Evolutionary conservation across 805 yeast genomes (phyloP).

Genomic region (Trichomonascus vanleenenianus): DNA sequence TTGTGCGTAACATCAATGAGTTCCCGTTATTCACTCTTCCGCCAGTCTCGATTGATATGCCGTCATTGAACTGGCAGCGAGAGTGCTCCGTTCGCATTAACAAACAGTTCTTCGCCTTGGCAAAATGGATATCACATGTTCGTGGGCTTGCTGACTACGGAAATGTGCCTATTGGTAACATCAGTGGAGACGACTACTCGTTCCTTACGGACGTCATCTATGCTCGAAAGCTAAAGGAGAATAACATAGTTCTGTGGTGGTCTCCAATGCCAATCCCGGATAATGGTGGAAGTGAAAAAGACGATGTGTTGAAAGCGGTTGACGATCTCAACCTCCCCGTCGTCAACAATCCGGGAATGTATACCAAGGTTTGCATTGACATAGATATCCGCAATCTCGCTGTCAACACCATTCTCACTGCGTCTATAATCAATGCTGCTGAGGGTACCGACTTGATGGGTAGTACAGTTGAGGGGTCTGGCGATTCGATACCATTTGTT

Average conservation of each 20-base stretch:
- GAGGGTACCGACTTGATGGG: constrained; percentile 77
- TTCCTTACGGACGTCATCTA: constrained; percentile 79
- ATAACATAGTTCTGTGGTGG: constrained; percentile 88
- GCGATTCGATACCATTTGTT: constrained; percentile 41
- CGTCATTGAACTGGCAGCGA: constrained; percentile 78
- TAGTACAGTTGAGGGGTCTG: constrained; percentile 20
- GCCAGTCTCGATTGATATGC: constrained; percentile 35
- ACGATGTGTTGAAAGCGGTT: constrained; percentile 39
- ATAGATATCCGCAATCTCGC: constrained; percentile 70
- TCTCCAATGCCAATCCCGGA: constrained; percentile 73
- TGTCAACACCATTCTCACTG: constrained; percentile 78
- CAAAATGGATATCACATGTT: constrained; percentile 64
- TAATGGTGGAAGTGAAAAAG: constrained; percentile 73
- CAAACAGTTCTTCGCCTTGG: constrained; percentile 64
- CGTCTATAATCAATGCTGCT: constrained; percentile 76
- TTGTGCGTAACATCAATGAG: constrained; percentile 42
- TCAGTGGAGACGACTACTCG: constrained; percentile 68
- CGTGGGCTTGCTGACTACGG: constrained; percentile 61
- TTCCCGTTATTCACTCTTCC: constrained; percentile 49
- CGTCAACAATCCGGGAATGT: constrained; percentile 70
- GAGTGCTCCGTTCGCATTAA: constrained; percentile 55
- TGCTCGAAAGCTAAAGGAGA: constrained; percentile 63
- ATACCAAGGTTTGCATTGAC: constrained; percentile 71
- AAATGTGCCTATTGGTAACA: constrained; percentile 79
- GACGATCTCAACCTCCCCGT: constrained; percentile 63